Percentiles rank a stretch among this genome's conserved stretches.
Evolutionary conservation across 2,329 filamentous ascomycete genomes (phyloP).

Genomic region (Sodiomyces alkalinus): DNA sequence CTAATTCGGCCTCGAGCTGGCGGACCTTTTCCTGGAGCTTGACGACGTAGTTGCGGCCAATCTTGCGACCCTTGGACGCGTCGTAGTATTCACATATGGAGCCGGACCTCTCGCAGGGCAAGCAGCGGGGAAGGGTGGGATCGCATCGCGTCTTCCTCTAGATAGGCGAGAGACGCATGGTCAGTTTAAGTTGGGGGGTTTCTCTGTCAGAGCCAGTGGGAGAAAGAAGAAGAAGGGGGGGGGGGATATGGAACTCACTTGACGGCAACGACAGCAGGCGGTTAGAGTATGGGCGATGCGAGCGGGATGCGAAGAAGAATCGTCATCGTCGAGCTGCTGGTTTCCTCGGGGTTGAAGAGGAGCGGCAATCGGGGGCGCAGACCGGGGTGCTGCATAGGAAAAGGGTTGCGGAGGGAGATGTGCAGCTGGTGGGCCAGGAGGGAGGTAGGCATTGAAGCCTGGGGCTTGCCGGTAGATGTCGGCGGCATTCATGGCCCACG

Average conservation of each 20-base stretch:
- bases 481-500: conserved; percentile 37
- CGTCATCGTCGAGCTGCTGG: conserved; percentile 16
- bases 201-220: no score
- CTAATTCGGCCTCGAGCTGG: conserved; percentile 67
- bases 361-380: conserved; percentile 1
- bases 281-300: conserved; percentile 67
- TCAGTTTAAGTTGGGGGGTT: conserved; percentile 3
- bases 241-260: conserved; percentile 34
- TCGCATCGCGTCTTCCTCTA: conserved; percentile 97
- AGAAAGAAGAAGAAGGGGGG: neutral
- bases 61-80: conserved; percentile 68
- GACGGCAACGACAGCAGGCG: conserved; percentile 65
- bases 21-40: conserved; percentile 78
- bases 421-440: no score
- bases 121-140: conserved; percentile 76
- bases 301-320: conserved; percentile 28
- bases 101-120: conserved; percentile 83
- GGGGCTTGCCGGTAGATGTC: conserved; percentile 45
- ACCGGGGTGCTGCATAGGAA: neutral
- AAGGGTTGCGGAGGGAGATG: conserved; percentile 14
- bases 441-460: conserved; percentile 30
- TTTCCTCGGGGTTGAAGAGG: no score
- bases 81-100: conserved; percentile 93
- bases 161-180: conserved; percentile 9
- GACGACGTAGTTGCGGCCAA: conserved; percentile 84